Evolutionary conservation across 805 yeast species (phyloP), one percentile per base, ranked within the genome.

Genomic region (Nakazawaea pomicola): DNA sequence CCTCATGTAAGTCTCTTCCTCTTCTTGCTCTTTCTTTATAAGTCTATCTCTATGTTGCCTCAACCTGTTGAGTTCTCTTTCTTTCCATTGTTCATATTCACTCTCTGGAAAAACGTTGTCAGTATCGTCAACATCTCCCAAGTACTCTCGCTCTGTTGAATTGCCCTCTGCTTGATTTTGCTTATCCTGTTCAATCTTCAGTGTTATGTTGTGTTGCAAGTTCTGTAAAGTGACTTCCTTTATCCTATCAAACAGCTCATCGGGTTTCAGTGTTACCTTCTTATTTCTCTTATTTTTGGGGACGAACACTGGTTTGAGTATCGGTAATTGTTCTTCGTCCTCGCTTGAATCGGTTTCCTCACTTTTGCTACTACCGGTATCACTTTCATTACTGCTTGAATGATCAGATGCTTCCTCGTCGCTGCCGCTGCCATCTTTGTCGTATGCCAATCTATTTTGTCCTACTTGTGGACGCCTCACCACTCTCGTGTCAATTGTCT

Each of bases 81-180:
- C 33, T 43, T 50, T 51, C 72, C 72, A 67, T 10, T 28, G 41
- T 14, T 34, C 43, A 36, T 52, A 55, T 37, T 76, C 81, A 6
- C 44, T 53, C 38, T 65, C 74, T 0, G 81, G 77, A 43, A 78
- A 78, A 4, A 72, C 29, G 27, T 70, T 78, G 49, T 81, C 86
- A 0, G 81, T 72, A 49, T 81, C 89, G 48, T 80, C 84, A 0
- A 74, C 52, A 0, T 51, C 65, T 3, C 53, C 57, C 16, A 50
- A 41, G 33, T 57, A 53, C 14, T 56, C 58, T 16, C 51, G 44
- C 12, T 50, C 45, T 16, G 46, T 45, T n/a, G 48, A 50, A 6
- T 40, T 44, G 23, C 46, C 52, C 38, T 38, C 50, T 29, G 10
- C 38, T 48, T 38, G 44, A 46, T 39, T 53, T 20, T 25, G 47